A percentile compares a stretch with the other conserved stretches of the same genome.
These are phyloP conservation scores for Amanita thiersii DNA, from an alignment of 768 basidiomycete genomes.

Conservation along the genomic window DNA sequence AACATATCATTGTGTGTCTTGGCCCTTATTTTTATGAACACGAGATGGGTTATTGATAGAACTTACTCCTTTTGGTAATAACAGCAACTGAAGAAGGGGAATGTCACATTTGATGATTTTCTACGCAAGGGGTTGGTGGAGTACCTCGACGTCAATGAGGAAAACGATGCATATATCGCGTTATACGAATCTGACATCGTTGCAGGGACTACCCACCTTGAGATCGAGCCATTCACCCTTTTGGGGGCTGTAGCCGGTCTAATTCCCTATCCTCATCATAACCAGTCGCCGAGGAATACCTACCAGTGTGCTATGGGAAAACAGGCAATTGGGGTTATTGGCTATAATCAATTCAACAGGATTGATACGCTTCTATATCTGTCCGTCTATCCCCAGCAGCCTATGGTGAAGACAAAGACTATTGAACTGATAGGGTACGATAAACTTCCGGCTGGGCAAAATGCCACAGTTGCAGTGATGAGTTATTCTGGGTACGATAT, in stretches of 20 bases:
- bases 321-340: constrained; percentile 98
- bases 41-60: constrained; percentile 4
- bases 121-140: constrained; percentile 88
- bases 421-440: constrained; percentile 97
- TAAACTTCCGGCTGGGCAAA: constrained; percentile 94
- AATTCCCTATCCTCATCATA: constrained; percentile 99
- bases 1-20: constrained; percentile 65
- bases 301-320: constrained; percentile 99
- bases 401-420: constrained; percentile 99
- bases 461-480: constrained; percentile 98
- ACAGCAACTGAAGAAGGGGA: constrained; percentile 76
- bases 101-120: constrained; percentile 89
- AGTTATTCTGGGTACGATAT: constrained; percentile 99
- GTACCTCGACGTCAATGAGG: constrained; percentile 98
- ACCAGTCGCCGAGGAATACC: constrained; percentile 98
- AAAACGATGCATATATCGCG: constrained; percentile 95
- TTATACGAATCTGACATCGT: constrained; percentile 87
- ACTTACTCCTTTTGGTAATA: constrained; percentile 7
- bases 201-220: constrained; percentile 82
- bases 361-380: constrained; percentile 98
- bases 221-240: constrained; percentile 97
- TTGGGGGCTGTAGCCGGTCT: constrained; percentile 96
- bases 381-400: constrained; percentile 96
- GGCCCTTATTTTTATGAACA: constrained; percentile 7
- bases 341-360: constrained; percentile 93